Conservation (phyloP, 2,329 filamentous ascomycete species). For the Cytospora leucostoma region DNA sequence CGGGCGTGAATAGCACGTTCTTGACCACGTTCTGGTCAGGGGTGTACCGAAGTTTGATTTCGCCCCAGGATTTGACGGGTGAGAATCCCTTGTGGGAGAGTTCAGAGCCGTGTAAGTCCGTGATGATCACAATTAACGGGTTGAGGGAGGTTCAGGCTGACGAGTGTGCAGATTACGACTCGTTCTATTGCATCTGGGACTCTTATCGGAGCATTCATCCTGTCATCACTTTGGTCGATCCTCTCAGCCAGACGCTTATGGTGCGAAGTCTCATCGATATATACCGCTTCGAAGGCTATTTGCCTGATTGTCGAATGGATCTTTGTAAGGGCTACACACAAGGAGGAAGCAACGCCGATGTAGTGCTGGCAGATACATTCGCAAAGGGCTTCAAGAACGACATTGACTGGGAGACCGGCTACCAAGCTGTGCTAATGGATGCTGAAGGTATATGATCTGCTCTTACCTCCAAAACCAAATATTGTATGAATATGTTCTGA, state of each 20-base stretch:
- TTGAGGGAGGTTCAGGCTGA: neutral
- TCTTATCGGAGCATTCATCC: conserved; percentile 66
- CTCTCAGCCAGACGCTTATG: conserved; percentile 62
- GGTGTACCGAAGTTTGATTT: conserved; percentile 67
- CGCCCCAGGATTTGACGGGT: conserved; percentile 73
- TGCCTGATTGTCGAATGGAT: conserved; percentile 78
- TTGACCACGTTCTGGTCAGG: conserved; percentile 48
- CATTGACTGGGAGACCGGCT: conserved; percentile 65
- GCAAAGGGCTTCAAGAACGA: conserved; percentile 58
- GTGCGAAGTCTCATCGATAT: conserved; percentile 70
- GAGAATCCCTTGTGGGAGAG: conserved; percentile 68
- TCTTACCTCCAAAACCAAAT: neutral
- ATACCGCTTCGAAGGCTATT: conserved; percentile 68
- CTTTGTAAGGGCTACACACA: conserved; percentile 70
- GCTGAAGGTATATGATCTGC: conserved; percentile 47
- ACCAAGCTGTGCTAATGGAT: conserved; percentile 68
- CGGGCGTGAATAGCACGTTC: conserved; percentile 23
- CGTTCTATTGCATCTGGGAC: conserved; percentile 74
- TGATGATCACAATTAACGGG: too few species aligned
- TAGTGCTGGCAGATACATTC: conserved; percentile 64
- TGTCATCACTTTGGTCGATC: conserved; percentile 67
- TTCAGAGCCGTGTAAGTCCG: conserved; percentile 52
- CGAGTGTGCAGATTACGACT: conserved; percentile 57
- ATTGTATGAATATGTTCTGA: neutral
- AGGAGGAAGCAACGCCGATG: conserved; percentile 70